Conservation (phyloP, 345 rosid genomes). For the Euphorbia pulcherrima region DNA sequence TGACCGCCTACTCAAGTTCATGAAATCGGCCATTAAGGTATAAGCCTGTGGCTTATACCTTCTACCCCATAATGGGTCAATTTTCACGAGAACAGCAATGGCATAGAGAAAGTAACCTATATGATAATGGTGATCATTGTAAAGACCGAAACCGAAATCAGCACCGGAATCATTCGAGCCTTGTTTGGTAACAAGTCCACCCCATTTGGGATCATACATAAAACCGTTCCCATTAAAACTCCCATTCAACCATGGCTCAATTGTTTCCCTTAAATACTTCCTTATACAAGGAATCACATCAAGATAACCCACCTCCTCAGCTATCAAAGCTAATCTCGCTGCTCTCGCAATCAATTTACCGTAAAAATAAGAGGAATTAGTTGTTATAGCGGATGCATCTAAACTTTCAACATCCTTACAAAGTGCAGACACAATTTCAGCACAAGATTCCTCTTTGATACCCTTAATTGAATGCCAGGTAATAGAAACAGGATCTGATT, state of each 20-base stretch:
- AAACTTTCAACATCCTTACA: constrained; percentile 61
- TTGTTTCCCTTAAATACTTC: constrained; percentile 64
- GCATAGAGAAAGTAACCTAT: constrained; percentile 84
- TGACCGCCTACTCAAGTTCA: constrained; percentile 56
- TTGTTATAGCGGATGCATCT: constrained; percentile 40
- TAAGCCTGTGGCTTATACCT: constrained; percentile 78
- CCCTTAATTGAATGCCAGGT: constrained; percentile 91
- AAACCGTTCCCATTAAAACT: constrained; percentile 71
- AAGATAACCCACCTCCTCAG: constrained; percentile 63
- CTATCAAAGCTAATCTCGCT: constrained; percentile 83
- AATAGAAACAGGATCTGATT: constrained; percentile 53
- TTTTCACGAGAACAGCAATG: constrained; percentile 79
- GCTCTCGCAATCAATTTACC: constrained; percentile 84
- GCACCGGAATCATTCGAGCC: constrained; percentile 62
- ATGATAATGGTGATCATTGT: constrained; percentile 80
- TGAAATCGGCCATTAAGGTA: constrained; percentile 71
- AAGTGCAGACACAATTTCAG: constrained; percentile 64
- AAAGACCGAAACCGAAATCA: constrained; percentile 82
- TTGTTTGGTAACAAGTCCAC: constrained; percentile 73
- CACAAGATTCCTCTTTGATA: constrained; percentile 40
- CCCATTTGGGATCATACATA: constrained; percentile 75
- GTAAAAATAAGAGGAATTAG: constrained; percentile 66
- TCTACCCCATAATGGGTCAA: constrained; percentile 87
- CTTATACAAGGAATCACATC: constrained; percentile 64
- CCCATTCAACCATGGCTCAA: constrained; percentile 88